phyloP scores from a whole-genome alignment of 73 alveolate species.

The Symbiodinium natans region DNA sequence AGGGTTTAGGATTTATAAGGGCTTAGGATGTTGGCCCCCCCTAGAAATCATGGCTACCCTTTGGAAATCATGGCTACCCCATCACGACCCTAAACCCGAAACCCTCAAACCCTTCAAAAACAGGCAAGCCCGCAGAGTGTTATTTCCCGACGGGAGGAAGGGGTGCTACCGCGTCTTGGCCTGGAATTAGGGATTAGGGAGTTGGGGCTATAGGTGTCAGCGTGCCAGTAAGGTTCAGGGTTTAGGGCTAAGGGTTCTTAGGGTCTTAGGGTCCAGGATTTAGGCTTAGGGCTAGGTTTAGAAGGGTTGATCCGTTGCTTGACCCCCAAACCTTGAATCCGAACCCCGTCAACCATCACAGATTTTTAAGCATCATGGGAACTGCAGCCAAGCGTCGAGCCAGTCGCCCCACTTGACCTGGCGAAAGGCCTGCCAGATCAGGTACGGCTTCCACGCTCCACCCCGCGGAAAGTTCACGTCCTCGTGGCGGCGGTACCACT shows the following conservation, averaged over 20 bases:
- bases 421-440: slow-evolving; percentile 75
- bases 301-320: no score
- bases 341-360: not conserved
- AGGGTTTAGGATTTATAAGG: no score
- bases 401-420: slow-evolving; percentile 86
- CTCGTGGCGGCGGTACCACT: slow-evolving; percentile 50
- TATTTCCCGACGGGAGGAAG: not conserved
- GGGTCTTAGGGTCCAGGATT: no score
- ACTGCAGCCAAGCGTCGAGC: slow-evolving; percentile 25
- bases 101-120: no score
- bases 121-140: no score
- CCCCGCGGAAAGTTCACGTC: slow-evolving; percentile 52
- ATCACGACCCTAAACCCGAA: no score
- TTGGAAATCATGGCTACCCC: no score
- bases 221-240: no score
- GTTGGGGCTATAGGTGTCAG: no score
- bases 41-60: no score
- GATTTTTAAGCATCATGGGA: not conserved
- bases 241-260: no score
- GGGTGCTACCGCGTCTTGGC: not conserved
- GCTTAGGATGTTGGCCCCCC: no score
- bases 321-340: not conserved
- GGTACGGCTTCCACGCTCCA: slow-evolving; percentile 86
- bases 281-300: not conserved
- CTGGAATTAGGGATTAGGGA: not conserved